Evolutionary conservation across 345 rosid genomes (phyloP), one percentile per base, ranked within the genome.

Genomic region (Linum tenue): DNA sequence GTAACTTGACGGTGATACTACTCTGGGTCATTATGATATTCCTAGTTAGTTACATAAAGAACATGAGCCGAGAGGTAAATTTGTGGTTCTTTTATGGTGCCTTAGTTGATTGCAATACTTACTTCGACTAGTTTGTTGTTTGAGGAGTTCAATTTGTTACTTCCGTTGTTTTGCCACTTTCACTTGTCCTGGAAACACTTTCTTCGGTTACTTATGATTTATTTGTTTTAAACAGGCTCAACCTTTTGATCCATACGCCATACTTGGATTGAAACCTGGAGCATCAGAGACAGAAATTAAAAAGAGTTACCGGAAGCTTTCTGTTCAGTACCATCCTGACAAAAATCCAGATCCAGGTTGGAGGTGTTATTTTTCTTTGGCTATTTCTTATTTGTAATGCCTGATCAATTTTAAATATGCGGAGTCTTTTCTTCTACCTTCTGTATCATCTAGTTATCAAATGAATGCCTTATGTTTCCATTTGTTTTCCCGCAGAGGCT

Each of bases 291-390:
- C 95, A 3, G 90, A 84, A 70, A 91, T 95, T 65, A 95, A 85
- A 77, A 95, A 95, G 86, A 91, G 86, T 35, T 91, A 91, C 70
- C 82, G 96, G 73, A 89, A 85, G 67, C 96, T 95, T 22, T 89
- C 99, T 15, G 79, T 95, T 71, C 86, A 73, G 59, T 95, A 89
- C 76, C 99, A 95, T 86, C 99, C 97, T 65, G 99, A 95, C 73
- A 95, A 95, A 85, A 95, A 95, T 78, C 99, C 99, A 17, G 94
- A 95, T 80, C 99, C 98, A 91, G 96, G 99, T 91, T 78, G 65
- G 72, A 62, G 64, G 69, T 72, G 64, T 77, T 77, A 74, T 73
- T 41, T 70, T 70, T 70, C 36, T 67, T 55, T 22, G 37, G 65
- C 73, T 41, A n/a, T 70, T 39, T 39, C 35, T 74, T 41, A n/a